phyloP scores from a whole-genome alignment of 192 early-diverging fungal species.

The Piromyces finnis region DNA sequence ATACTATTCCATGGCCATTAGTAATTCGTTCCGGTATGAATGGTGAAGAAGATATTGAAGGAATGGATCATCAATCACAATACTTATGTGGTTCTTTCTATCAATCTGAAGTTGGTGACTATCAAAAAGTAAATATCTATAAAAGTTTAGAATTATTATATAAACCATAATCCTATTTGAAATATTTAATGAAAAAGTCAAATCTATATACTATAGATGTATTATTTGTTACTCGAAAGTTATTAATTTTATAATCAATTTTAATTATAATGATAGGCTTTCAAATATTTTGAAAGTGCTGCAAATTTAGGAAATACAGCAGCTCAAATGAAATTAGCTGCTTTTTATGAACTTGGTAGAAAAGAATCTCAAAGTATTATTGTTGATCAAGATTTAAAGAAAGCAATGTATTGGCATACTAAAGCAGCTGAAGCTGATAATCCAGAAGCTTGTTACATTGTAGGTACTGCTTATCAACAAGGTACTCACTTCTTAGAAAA shows the following conservation, averaged over 20 bases:
- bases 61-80: background rate
- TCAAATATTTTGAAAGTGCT: background rate
- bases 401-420: background rate
- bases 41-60: background rate
- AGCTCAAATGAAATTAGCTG: background rate
- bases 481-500: background rate
- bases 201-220: no score
- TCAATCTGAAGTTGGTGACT: background rate
- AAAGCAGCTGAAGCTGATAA: background rate
- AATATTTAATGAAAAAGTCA: no score
- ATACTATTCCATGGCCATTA: background rate
- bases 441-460: background rate
- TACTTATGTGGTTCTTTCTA: background rate
- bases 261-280: background rate
- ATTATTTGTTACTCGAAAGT: no score
- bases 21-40: background rate
- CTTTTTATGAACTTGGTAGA: background rate
- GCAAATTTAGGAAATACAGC: background rate
- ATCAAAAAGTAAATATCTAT: background rate
- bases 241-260: no score
- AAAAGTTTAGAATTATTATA: no score
- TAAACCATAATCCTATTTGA: no score
- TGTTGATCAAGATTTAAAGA: background rate
- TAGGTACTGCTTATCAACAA: background rate
- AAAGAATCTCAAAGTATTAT: background rate